phyloP scores from a whole-genome alignment of 208 protist species.

The Entamoeba moshkovskii region DNA sequence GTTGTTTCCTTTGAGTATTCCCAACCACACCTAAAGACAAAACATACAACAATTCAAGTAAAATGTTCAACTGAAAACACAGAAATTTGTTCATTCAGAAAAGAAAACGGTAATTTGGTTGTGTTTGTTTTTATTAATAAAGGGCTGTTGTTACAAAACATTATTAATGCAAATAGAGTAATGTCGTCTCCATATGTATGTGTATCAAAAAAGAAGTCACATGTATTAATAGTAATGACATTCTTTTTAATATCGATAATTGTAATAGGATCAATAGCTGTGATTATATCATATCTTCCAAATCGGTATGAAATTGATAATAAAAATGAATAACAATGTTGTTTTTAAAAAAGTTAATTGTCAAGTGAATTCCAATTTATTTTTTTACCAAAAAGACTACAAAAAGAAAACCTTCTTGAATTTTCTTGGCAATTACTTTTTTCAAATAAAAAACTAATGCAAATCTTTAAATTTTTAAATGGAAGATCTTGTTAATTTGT shows the following conservation, averaged over 20 bases:
- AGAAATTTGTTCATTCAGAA: neutral
- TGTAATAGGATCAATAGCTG: neutral
- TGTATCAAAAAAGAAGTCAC: neutral
- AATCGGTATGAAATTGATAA: neutral
- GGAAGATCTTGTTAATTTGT: too few relatives aligned
- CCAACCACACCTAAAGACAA: neutral
- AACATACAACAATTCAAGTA: neutral
- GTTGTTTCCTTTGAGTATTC: neutral
- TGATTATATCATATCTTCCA: neutral
- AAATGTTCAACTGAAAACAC: neutral
- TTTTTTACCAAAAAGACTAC: too few relatives aligned
- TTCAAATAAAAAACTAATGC: too few relatives aligned
- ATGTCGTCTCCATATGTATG: neutral
- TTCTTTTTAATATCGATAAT: neutral
- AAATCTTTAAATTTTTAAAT: too few relatives aligned
- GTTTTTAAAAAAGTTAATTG: too few relatives aligned
- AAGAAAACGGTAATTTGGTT: neutral
- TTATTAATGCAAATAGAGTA: neutral
- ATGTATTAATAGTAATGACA: neutral
- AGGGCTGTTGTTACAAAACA: neutral
- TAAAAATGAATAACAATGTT: too few relatives aligned
- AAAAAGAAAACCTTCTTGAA: too few relatives aligned
- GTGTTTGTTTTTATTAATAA: neutral
- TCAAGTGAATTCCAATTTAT: too few relatives aligned
- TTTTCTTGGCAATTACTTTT: too few relatives aligned